phyloP scores from a whole-genome alignment of 1,284 basidiomycete genomes.

The Apiotrichum gracile region DNA sequence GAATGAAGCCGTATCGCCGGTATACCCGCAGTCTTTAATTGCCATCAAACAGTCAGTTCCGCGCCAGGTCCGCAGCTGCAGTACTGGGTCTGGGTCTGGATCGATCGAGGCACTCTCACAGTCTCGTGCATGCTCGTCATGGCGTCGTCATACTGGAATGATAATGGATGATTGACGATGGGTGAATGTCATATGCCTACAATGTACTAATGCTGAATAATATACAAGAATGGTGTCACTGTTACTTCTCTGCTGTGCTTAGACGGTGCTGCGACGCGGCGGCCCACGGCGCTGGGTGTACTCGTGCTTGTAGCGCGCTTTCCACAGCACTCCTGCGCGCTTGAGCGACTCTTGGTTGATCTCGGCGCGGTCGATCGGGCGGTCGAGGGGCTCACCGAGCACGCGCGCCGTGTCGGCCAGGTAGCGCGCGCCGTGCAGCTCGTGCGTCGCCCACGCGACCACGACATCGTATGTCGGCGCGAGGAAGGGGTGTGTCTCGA shows the following conservation, averaged over 20 bases:
- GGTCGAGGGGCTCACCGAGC: conserved; percentile 16
- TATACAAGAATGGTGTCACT: too few species aligned
- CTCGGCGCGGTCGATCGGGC: conserved; percentile 5
- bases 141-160: too few species aligned
- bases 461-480: conserved; percentile 38
- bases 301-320: conserved; percentile 20
- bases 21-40: too few species aligned
- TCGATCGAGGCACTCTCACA: too few species aligned
- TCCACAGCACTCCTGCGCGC: conserved; percentile 23
- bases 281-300: conserved; percentile 9
- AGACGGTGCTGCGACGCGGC: background rate
- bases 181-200: background rate
- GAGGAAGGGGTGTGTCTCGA: conserved; percentile 12
- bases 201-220: background rate
- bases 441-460: conserved; percentile 45
- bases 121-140: too few species aligned
- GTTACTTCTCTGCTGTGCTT: too few species aligned
- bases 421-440: conserved; percentile 32
- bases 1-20: too few species aligned
- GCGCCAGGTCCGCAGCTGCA: too few species aligned
- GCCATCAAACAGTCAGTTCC: too few species aligned
- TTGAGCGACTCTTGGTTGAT: conserved; percentile 23
- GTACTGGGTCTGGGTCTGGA: too few species aligned
- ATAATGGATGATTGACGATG: too few species aligned
- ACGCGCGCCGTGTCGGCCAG: conserved; percentile 17